These are phyloP conservation scores for Punica granatum DNA, from an alignment of 345 rosid species.

Conservation along the genomic window DNA sequence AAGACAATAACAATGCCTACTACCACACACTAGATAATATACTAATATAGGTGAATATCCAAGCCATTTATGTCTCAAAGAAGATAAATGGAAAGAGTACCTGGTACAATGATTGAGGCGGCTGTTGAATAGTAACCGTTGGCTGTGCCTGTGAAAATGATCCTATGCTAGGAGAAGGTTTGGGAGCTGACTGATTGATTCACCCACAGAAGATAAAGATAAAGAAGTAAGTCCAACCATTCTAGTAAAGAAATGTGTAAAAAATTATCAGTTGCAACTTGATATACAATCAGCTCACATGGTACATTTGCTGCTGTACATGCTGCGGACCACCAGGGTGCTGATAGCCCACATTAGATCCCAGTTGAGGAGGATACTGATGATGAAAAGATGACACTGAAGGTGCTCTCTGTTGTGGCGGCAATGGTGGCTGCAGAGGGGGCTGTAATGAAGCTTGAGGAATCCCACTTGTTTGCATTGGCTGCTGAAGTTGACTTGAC, in stretches of 20 bases:
- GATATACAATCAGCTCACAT: slow-evolving; percentile 37
- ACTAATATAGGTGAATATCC: background rate
- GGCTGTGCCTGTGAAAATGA: slow-evolving; percentile 69
- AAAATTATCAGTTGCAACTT: slow-evolving; percentile 3
- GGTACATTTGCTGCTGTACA: slow-evolving; percentile 62
- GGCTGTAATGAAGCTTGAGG: slow-evolving; percentile 36
- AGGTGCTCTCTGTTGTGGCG: slow-evolving; percentile 44
- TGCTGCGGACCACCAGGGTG: slow-evolving; percentile 67
- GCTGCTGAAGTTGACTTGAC: slow-evolving; percentile 64
- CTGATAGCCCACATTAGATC: slow-evolving; percentile 59
- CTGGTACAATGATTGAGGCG: slow-evolving; percentile 49
- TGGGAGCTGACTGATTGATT: slow-evolving; percentile 46
- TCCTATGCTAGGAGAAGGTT: slow-evolving; percentile 45
- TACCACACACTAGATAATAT: background rate
- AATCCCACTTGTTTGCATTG: slow-evolving; percentile 44
- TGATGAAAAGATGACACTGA: slow-evolving; percentile 48
- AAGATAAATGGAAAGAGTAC: slow-evolving; percentile 17
- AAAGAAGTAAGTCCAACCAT: background rate
- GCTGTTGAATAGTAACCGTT: slow-evolving; percentile 46
- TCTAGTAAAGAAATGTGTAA: background rate
- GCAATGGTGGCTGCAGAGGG: slow-evolving; percentile 47
- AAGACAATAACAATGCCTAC: background rate
- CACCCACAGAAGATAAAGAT: slow-evolving; percentile 14
- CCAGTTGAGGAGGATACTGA: slow-evolving; percentile 59
- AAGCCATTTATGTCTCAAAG: background rate